Evolutionary conservation across 1,284 basidiomycete species (phyloP).

Genomic region (Leccinum fallax): DNA sequence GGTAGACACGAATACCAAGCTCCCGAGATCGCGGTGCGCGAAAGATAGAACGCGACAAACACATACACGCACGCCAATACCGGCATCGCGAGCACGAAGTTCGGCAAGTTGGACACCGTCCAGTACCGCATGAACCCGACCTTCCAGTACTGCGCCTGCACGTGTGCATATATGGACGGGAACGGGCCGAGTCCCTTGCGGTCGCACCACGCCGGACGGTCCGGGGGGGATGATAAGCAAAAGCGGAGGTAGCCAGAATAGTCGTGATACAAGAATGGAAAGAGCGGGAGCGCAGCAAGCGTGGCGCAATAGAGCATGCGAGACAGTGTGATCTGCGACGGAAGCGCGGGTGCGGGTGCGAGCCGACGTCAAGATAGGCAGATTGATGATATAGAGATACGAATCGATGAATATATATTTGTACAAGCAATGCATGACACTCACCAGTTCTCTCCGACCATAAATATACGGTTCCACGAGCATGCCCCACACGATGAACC

Average conservation of each 20-base stretch:
- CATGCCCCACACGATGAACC: conserved; percentile 76
- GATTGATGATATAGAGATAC: not conserved
- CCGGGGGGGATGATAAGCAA: conserved; percentile 43
- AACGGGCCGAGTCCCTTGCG: conserved; percentile 29
- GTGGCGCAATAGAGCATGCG: conserved; percentile 40
- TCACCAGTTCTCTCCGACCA: not conserved
- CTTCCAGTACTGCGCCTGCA: conserved; percentile 88
- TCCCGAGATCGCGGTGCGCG: not conserved
- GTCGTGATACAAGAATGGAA: conserved; percentile 78
- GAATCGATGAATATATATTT: not conserved
- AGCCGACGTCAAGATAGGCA: not conserved
- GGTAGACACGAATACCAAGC: not conserved
- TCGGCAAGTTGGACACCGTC: conserved; percentile 82
- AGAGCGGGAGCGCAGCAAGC: conserved; percentile 48
- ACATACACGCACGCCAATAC: conserved; percentile 54
- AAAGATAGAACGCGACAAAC: conserved; percentile 41
- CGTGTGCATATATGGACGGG: conserved; percentile 82
- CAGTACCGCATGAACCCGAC: conserved; percentile 88
- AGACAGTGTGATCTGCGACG: conserved; percentile 36
- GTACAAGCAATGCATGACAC: not conserved
- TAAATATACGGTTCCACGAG: conserved; percentile 50
- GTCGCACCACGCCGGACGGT: conserved; percentile 64
- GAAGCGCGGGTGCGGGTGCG: not conserved
- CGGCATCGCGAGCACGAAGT: conserved; percentile 83
- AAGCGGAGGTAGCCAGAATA: conserved; percentile 64